Conservation (phyloP, 1,284 basidiomycete species). For the Tetrapyrgos nigripes region DNA sequence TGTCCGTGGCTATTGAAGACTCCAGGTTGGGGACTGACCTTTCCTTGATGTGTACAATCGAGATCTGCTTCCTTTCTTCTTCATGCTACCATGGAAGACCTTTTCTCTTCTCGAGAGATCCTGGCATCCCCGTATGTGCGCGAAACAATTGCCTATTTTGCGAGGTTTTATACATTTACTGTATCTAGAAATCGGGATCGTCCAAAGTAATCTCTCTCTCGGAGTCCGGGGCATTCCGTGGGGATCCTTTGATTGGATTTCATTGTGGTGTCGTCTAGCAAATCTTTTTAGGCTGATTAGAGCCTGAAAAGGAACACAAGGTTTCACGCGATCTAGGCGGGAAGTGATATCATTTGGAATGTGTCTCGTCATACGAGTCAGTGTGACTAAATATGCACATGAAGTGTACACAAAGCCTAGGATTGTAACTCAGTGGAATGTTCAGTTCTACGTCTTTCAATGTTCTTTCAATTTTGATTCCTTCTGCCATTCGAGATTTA, state of each 20-base stretch:
- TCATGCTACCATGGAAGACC: too few relatives aligned
- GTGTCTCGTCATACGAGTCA: constrained; percentile 6
- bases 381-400: neutral
- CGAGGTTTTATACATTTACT: neutral
- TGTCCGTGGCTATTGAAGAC: too few relatives aligned
- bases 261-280: neutral
- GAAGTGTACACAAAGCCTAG: neutral
- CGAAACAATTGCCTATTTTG: too few relatives aligned
- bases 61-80: too few relatives aligned
- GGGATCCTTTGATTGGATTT: neutral
- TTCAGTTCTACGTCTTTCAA: constrained; percentile 4
- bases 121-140: too few relatives aligned
- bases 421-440: constrained; percentile 1
- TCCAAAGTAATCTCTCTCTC: too few relatives aligned
- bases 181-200: neutral
- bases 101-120: too few relatives aligned
- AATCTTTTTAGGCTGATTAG: neutral
- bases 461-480: constrained; percentile 14
- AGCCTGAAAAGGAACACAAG: neutral
- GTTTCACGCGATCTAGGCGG: constrained; percentile 18
- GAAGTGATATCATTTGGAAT: neutral
- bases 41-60: too few relatives aligned
- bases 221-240: neutral
- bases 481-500: constrained; percentile 1
- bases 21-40: too few relatives aligned